Evolutionary conservation across 768 basidiomycete species (phyloP), one percentile per base, ranked within the genome.

Genomic region (Amanita molliuscula): DNA sequence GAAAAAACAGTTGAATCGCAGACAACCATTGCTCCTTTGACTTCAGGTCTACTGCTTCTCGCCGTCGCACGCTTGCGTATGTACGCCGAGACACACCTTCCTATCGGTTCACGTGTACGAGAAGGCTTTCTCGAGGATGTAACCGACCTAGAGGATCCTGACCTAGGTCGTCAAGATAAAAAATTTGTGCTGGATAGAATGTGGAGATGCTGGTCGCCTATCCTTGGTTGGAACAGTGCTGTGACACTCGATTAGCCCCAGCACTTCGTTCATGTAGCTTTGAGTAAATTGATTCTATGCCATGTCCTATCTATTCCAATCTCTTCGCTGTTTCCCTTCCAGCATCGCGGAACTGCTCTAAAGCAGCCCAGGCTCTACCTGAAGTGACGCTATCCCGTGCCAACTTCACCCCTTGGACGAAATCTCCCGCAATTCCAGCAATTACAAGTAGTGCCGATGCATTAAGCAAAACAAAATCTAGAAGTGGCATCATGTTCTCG

Each of bases 381-480:
- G 79, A 78, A 15, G 62, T 67, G 6, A 85, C 61, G 37, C 81
- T 78, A 58, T 78, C 70, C 56, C 74, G 67, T 21, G 90, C 93
- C 54, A 86, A 57, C 52, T 68, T 65, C 0, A 85, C 80, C 2
- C 91, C 93, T 15, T 90, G 76, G 56, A 74, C 74, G 60, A 77
- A 90, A 58, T 79, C 76, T 28, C 62, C 62, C 18, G 85, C 91
- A 40, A 84, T 51, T 4, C 92, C 93, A 5, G 89, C 82, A 3
- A 97, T 81, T 23, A 93, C 82, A 36, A 99, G 68, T 50, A 98
- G 63, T 11, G 92, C 94, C 4, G 92, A 82, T 2, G 94, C 79
- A 59, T 99, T 97, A 68, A 98, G 68, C 52, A 93, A 67, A 53
- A 98, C 89, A 62, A 93, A 98, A 59, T 96, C 82, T 44, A 82